Evolutionary conservation across 2,329 filamentous ascomycete genomes (phyloP), one percentile per base, ranked within the genome.

Genomic region (Didymella keratinophila): DNA sequence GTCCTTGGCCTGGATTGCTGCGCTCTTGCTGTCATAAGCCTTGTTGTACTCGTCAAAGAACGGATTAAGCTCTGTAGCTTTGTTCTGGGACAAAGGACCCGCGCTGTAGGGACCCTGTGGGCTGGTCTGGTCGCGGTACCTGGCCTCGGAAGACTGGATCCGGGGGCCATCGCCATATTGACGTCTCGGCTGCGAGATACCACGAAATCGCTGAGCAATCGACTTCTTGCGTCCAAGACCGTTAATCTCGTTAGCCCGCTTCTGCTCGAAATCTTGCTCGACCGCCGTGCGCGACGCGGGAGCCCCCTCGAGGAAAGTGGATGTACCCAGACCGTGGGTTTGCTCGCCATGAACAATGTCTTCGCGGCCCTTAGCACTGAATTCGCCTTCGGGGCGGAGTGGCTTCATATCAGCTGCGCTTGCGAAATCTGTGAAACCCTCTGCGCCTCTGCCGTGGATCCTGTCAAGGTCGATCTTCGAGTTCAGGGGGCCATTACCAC

Each of bases 301-400:
- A 1, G 95, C 90, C 34, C 95, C 95, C 70, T 99, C 95, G 21
- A 99, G 80, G 82, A 98, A 98, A 2, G 95, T 99, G 32, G 93
- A 96, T 1, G 93, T 97, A 52, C 95, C 95, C 8, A 99, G 80
- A 10, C 95, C 95, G 61, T 91, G 81, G 3, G 87, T 89, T 78
- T 96, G 89, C 54, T 93, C 87, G 18, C 94, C 94, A 67, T 98
- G 92, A 14, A 98, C 84, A 45, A 89, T 85, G 56, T 91, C 87
- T 45, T 87, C 63, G 52, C 75, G 67, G 53, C 74, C 60, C 79
- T 77, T 69, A 80, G 83, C 66, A 42, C 73, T 76, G 64, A 72
- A 77, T 27, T 67, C 66, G 18, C 67, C 68, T 43, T 69, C 46
- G 20, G 63, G 50, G 11, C 60, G 62, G 46, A 51, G 71, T n/a